Evolutionary conservation across 176 grass and related monocot species (phyloP).

Genomic region (Hsuehochloa calcarea): DNA sequence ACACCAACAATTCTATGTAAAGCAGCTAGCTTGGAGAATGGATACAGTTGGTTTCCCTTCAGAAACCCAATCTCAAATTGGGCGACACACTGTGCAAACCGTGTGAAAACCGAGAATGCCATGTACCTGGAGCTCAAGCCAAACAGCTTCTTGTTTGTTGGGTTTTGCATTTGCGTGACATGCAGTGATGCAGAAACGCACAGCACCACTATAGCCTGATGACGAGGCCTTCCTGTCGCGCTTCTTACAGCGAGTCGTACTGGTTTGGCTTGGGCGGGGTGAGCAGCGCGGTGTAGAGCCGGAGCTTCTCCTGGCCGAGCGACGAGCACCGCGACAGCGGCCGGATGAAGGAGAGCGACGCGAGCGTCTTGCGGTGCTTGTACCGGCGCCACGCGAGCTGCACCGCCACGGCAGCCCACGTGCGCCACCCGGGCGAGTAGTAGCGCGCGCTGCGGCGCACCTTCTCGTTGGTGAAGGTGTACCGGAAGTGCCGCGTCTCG

Average conservation of each 20-base stretch:
- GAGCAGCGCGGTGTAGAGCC: constrained; percentile 78
- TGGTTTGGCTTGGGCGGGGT: constrained; percentile 80
- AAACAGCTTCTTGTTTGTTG: neutral
- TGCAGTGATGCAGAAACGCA: neutral
- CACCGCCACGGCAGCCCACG: constrained; percentile 87
- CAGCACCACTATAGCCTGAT: neutral
- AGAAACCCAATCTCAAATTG: neutral
- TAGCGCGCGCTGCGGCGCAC: constrained; percentile 82
- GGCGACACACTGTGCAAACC: neutral
- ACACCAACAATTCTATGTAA: neutral
- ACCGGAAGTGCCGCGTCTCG: constrained; percentile 88
- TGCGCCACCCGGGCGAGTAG: constrained; percentile 91
- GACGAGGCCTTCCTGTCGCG: neutral
- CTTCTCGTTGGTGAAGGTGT: constrained; percentile 80
- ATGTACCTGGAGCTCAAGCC: neutral
- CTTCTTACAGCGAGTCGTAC: constrained; percentile 34
- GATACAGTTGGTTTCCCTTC: neutral
- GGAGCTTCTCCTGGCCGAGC: constrained; percentile 75
- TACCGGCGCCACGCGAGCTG: constrained; percentile 78
- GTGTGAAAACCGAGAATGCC: neutral
- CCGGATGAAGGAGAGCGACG: constrained; percentile 65
- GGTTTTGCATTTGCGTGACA: neutral
- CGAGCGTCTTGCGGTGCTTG: constrained; percentile 73
- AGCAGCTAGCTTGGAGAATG: neutral
- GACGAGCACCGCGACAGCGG: constrained; percentile 68